Evolutionary conservation across 345 rosid genomes (phyloP).

Genomic region (Gossypium rotundifolium): DNA sequence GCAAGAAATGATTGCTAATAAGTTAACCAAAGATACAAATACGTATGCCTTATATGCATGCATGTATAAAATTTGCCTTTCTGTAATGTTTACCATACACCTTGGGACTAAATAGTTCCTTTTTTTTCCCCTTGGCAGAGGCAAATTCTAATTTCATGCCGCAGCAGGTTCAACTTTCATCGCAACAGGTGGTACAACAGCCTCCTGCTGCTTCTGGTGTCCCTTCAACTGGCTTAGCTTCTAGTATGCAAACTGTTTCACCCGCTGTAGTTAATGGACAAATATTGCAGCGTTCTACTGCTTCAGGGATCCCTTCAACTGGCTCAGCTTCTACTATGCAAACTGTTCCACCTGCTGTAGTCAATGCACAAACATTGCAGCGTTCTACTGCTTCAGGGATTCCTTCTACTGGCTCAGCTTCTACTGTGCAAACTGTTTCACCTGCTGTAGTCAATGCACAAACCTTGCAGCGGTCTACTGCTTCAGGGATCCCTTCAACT

Average conservation of each 20-base stretch:
- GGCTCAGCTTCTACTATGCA: not conserved
- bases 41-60: not conserved
- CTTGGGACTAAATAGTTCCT: not conserved
- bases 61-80: not conserved
- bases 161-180: conserved; percentile 27
- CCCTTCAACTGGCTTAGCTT: not conserved
- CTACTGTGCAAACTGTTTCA: not conserved
- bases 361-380: conserved; percentile 7
- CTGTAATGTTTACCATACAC: not conserved
- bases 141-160: conserved; percentile 25
- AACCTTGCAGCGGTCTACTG: conserved; percentile 11
- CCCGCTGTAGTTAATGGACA: conserved; percentile 4
- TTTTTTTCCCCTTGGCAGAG: conserved; percentile 25
- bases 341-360: not conserved
- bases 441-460: conserved; percentile 10
- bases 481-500: conserved; percentile 13
- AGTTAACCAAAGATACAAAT: not conserved
- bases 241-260: not conserved
- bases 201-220: conserved; percentile 18
- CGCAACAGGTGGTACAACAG: conserved; percentile 25
- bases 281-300: not conserved
- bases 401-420: not conserved
- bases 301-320: not conserved
- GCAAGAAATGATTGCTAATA: not conserved
- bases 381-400: not conserved